phyloP scores from a whole-genome alignment of 495 filamentous ascomycete genomes.

The Lasiosphaeria ovina region DNA sequence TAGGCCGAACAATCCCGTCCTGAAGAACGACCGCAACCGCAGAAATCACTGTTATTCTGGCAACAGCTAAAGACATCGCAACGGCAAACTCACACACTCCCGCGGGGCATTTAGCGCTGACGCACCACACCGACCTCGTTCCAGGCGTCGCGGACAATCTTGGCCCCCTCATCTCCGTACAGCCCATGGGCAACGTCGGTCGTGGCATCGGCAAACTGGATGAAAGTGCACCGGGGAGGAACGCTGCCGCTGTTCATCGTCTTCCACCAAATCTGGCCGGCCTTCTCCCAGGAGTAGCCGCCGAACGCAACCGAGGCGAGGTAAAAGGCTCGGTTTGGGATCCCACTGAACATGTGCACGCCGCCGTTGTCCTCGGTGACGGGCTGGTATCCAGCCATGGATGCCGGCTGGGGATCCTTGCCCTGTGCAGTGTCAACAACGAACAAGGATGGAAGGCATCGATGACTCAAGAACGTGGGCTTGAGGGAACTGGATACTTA shows the following conservation, averaged over 20 bases:
- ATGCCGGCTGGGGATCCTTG: constrained; percentile 45
- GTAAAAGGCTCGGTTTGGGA: constrained; percentile 54
- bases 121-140: constrained; percentile 37
- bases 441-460: neutral
- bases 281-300: constrained; percentile 52
- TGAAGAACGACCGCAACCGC: constrained; percentile 53
- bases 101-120: constrained; percentile 8
- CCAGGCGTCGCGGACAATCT: constrained; percentile 40
- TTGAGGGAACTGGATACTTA: constrained; percentile 17
- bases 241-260: constrained; percentile 41
- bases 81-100: neutral
- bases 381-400: constrained; percentile 37
- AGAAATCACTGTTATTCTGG: constrained; percentile 13
- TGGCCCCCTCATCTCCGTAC: constrained; percentile 35
- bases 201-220: constrained; percentile 44
- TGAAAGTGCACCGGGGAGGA: constrained; percentile 35
- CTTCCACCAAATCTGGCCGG: constrained; percentile 52
- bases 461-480: neutral
- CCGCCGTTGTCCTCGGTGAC: constrained; percentile 45
- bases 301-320: constrained; percentile 43
- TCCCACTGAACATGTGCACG: constrained; percentile 53
- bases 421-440: constrained; percentile 24
- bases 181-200: constrained; percentile 38
- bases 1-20: constrained; percentile 8
- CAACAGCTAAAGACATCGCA: neutral